Base-by-base conservation (phyloP, 495 filamentous ascomycete genomes). In the Penicillium herquei region DNA sequence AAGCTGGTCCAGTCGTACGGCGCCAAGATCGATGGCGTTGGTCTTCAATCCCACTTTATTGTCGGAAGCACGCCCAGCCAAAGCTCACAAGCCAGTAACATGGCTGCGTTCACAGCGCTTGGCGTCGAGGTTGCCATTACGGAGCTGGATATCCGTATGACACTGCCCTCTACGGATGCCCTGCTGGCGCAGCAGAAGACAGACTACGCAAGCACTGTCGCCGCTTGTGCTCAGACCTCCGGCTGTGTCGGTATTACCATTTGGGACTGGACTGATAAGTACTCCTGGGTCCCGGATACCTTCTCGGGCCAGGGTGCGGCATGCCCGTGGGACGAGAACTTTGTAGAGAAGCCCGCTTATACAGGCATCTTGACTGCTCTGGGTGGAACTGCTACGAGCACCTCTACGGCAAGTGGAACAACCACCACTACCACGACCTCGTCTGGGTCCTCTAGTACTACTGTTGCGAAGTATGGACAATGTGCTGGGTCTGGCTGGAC, bases 161-260 rank as follows among this genome's bases (percentile, higher is more conserved):
- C 64, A 11, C 54, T 74, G 17, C 82, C 82, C n/a, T 70, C 70
- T 8, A 72, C 70, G 3, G 56, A 56, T n/a, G 70, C 74, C 5
- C 75, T 77, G 51, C 70, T 85, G 16, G 62, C 65, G 11, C 75
- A 81, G 69, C 87, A 90, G 72, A 74, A 71, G 17, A 72, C 70
- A 9, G 82, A 81, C 54, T 91, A 88, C 57, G 59, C 67, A 53
- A 78, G 69, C 54, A 72, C 83, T 13, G 78, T 83, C 12, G 70
- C 64, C n/a, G 84, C 84, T 0, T 91, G 88, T 58, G 59, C 84
- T 14, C 71, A 78, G 46, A 68, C 81, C 0, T 50, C 72, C n/a
- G 59, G 71, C 6, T 92, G 88, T 61, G 77, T 88, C 3, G 88
- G 87, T 6, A 72, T 90, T 31, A 90, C 85, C n/a, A 76, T 84